Percentiles rank a stretch among this genome's conserved stretches.
phyloP scores from a whole-genome alignment of 805 yeast genomes.

The Komagataella mondaviorum region DNA sequence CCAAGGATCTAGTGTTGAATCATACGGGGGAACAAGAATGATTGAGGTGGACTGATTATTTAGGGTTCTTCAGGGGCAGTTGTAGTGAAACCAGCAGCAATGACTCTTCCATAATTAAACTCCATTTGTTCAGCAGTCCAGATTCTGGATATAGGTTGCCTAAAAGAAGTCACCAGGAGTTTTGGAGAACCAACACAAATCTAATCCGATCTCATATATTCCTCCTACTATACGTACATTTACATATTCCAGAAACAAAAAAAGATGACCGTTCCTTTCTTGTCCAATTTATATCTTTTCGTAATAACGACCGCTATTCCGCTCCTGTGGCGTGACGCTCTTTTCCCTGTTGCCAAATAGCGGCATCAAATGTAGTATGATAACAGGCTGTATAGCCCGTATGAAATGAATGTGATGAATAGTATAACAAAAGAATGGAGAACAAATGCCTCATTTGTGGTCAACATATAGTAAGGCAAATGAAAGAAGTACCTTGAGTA shows the following conservation, averaged over 20 bases:
- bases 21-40: background rate
- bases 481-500: slow-evolving; percentile 24
- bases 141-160: background rate
- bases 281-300: background rate
- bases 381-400: slow-evolving; percentile 2
- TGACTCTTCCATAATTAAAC: background rate
- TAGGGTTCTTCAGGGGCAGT: background rate
- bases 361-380: background rate
- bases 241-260: background rate
- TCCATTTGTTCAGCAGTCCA: background rate
- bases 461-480: slow-evolving; percentile 36
- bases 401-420: slow-evolving; percentile 2
- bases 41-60: background rate
- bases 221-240: background rate
- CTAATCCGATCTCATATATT: slow-evolving; percentile 13
- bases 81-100: background rate
- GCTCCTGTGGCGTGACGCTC: background rate
- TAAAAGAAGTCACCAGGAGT: slow-evolving; percentile 1
- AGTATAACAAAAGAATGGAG: slow-evolving; percentile 11
- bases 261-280: background rate
- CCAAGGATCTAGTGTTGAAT: background rate
- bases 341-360: background rate
- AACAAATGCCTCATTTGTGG: slow-evolving; percentile 24
- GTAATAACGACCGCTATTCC: background rate
- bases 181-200: slow-evolving; percentile 9